Conservation (phyloP, 2,329 filamentous ascomycete genomes). For the Ceratocystis colombiana region DNA sequence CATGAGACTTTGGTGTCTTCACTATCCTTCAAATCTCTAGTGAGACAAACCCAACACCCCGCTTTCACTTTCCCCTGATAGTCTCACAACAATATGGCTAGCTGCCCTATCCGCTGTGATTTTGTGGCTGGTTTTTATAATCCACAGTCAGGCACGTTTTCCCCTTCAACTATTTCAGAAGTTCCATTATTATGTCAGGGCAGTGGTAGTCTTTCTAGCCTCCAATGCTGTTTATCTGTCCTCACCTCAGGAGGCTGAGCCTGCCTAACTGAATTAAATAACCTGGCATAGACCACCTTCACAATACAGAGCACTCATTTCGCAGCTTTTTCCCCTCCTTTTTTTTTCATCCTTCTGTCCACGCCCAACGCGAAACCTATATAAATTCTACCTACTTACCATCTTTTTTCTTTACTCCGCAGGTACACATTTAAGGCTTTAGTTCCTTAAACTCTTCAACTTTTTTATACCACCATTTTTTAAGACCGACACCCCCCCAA, state of each 20-base stretch:
- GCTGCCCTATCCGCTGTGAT: slow-evolving; percentile 7
- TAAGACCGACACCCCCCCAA: slow-evolving; percentile 29
- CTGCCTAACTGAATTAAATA: slow-evolving; percentile 22
- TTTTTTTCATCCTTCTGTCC: slow-evolving; percentile 6
- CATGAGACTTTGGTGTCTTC: not conserved
- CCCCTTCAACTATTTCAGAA: not conserved
- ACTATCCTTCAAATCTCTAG: not conserved
- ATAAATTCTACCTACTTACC: slow-evolving; percentile 12
- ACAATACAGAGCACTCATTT: slow-evolving; percentile 2
- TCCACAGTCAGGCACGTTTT: not conserved
- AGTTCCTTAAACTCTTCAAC: slow-evolving; percentile 22
- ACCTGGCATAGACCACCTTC: slow-evolving; percentile 19
- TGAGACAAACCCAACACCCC: slow-evolving; percentile 8
- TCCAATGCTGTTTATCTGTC: slow-evolving; percentile 25
- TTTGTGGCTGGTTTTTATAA: not conserved
- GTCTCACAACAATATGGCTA: not conserved
- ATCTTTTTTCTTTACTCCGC: not conserved
- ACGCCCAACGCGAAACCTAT: not conserved
- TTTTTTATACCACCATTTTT: slow-evolving; percentile 21
- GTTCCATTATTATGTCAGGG: not conserved
- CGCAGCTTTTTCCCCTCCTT: slow-evolving; percentile 9
- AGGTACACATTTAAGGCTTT: slow-evolving; percentile 21
- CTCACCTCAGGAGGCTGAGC: slow-evolving; percentile 26
- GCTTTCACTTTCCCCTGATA: slow-evolving; percentile 1
- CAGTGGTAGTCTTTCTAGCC: not conserved